These are phyloP conservation scores for Pseudogymnoascus sp. DNA, from an alignment of 2,329 filamentous ascomycete genomes.

Conservation along the genomic window DNA sequence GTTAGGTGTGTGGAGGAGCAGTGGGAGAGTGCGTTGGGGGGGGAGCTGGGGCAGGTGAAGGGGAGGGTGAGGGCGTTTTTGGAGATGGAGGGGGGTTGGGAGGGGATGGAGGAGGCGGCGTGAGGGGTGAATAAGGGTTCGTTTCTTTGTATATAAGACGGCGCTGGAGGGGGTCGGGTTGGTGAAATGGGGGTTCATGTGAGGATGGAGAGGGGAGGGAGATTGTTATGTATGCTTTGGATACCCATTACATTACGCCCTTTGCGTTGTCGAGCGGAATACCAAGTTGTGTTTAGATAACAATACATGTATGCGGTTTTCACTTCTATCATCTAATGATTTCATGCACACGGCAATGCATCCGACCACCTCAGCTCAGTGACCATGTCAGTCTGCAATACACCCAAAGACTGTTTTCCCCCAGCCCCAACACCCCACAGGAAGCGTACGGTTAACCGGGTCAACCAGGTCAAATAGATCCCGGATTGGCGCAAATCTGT, in stretches of 20 bases:
- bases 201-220: not conserved
- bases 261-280: not conserved
- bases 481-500: not conserved
- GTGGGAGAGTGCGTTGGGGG: slow-evolving; percentile 81
- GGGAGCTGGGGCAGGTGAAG: slow-evolving; percentile 63
- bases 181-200: not conserved
- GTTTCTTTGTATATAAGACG: not conserved
- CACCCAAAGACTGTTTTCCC: no score
- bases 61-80: slow-evolving; percentile 66
- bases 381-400: no score
- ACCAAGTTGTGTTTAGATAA: not conserved
- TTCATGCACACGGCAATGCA: no score
- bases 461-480: not conserved
- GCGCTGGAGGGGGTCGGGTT: not conserved
- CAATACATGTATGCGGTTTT: not conserved
- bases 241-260: not conserved
- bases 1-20: slow-evolving; percentile 84
- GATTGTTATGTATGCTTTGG: not conserved
- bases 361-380: no score
- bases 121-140: not conserved
- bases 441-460: not conserved
- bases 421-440: no score
- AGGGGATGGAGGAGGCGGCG: slow-evolving; percentile 42
- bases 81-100: slow-evolving; percentile 75
- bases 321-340: no score